Evolutionary conservation across 148 eudicot species (phyloP).

Genomic region (Simmondsia chinensis): DNA sequence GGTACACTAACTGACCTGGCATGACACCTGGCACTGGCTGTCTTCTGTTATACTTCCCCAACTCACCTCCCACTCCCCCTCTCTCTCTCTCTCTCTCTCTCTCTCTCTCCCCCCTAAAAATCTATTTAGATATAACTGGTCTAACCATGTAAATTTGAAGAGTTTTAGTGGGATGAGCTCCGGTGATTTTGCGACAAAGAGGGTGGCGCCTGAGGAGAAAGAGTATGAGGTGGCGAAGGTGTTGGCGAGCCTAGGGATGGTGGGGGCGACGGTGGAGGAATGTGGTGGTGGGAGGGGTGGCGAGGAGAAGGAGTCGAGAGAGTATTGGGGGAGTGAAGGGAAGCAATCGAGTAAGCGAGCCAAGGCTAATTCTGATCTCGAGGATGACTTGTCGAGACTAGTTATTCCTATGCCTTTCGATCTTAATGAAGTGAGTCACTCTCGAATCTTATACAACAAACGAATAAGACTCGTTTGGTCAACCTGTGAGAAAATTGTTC

Average conservation of each 20-base stretch:
- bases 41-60: too few relatives aligned
- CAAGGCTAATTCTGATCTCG: constrained; percentile 8
- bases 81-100: background rate
- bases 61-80: background rate
- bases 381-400: constrained; percentile 2
- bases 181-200: background rate
- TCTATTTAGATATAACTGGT: too few relatives aligned
- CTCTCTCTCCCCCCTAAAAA: background rate
- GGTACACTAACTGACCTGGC: too few relatives aligned
- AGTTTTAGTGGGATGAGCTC: too few relatives aligned
- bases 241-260: constrained; percentile 24
- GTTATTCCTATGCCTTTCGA: constrained; percentile 24
- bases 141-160: too few relatives aligned
- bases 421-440: constrained; percentile 25
- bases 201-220: constrained; percentile 1
- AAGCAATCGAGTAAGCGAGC: constrained; percentile 12
- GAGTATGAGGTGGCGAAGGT: constrained; percentile 49
- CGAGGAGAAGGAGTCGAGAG: background rate
- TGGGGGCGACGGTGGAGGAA: constrained; percentile 1
- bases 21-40: constrained; percentile 2
- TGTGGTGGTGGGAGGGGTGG: background rate
- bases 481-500: constrained; percentile 11
- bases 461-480: background rate
- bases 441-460: background rate
- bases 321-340: constrained; percentile 17